phyloP scores from a whole-genome alignment of 805 yeast genomes.

The Metschnikowia chrysomelidarum region DNA sequence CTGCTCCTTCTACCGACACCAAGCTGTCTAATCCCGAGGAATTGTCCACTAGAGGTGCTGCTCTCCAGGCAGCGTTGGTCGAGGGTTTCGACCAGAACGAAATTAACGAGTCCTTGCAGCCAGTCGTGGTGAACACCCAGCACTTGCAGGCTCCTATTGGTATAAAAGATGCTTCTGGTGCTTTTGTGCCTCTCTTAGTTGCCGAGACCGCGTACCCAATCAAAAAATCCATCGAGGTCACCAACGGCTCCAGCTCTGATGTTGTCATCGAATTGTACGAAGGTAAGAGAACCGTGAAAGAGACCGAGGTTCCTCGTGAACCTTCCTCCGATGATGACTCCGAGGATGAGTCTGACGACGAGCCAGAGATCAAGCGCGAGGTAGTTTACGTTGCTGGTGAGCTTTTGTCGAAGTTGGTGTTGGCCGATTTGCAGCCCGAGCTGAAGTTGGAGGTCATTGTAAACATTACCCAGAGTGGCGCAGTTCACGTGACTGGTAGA shows the following conservation, averaged over 20 bases:
- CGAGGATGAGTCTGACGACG: conserved; percentile 65
- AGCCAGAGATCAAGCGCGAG: conserved; percentile 82
- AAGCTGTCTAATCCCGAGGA: conserved; percentile 88
- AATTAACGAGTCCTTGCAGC: conserved; percentile 74
- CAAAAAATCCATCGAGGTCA: conserved; percentile 67
- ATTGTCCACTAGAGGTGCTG: conserved; percentile 90
- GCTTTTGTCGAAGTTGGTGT: conserved; percentile 72
- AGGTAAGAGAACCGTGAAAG: conserved; percentile 81
- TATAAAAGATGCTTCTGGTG: conserved; percentile 67
- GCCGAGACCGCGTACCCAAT: conserved; percentile 90
- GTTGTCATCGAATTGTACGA: conserved; percentile 74
- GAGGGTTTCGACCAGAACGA: conserved; percentile 84
- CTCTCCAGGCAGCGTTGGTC: conserved; percentile 88
- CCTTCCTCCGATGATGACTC: conserved; percentile 45
- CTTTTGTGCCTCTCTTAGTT: conserved; percentile 69
- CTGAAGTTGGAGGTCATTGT: conserved; percentile 66
- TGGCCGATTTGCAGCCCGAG: conserved; percentile 66
- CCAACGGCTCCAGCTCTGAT: conserved; percentile 55
- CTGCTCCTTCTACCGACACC: conserved; percentile 69
- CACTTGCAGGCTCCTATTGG: conserved; percentile 86
- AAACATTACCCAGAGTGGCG: conserved; percentile 64
- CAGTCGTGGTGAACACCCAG: conserved; percentile 83
- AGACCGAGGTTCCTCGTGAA: conserved; percentile 72
- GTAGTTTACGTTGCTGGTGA: conserved; percentile 71
- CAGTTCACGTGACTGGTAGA: conserved; percentile 63